These are phyloP conservation scores for Xylaria sp. DNA, from an alignment of 2,329 filamentous ascomycete species.

Conservation along the genomic window DNA sequence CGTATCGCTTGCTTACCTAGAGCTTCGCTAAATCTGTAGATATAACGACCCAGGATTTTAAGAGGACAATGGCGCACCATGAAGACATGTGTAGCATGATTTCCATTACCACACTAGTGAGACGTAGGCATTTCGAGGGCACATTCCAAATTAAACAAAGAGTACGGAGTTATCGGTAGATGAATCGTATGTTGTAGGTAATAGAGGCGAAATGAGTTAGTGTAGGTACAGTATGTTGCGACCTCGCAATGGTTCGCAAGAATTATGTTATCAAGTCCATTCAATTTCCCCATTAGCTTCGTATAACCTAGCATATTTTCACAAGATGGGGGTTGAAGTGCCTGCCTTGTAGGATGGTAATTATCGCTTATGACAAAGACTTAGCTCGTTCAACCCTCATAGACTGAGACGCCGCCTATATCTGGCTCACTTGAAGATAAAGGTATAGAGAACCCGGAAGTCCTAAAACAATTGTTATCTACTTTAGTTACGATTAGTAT, in stretches of 20 bases:
- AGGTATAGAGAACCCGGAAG: neutral
- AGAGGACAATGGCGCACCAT: neutral
- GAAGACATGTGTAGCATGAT: conserved; percentile 15
- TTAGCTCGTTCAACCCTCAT: neutral
- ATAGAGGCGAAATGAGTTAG: conserved; percentile 21
- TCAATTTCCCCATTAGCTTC: conserved; percentile 11
- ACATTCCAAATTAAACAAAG: conserved; percentile 32
- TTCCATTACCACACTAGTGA: conserved; percentile 22
- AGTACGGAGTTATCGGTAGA: neutral
- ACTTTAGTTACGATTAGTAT: neutral
- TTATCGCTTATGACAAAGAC: neutral
- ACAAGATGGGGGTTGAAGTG: neutral
- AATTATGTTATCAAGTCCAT: conserved; percentile 15
- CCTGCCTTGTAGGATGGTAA: neutral
- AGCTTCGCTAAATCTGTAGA: conserved; percentile 14
- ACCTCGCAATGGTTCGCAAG: conserved; percentile 7
- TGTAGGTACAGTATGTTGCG: conserved; percentile 4
- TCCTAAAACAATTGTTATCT: neutral
- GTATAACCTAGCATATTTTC: neutral
- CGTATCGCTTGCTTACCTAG: conserved; percentile 26
- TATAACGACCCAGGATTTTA: neutral
- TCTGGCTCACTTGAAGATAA: no score
- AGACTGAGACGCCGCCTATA: no score
- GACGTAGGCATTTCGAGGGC: conserved; percentile 23
- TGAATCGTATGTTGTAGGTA: conserved; percentile 23